These are phyloP conservation scores for Kluyveromyces sp. DNA, from an alignment of 1,139 yeast species.

Conservation along the genomic window DNA sequence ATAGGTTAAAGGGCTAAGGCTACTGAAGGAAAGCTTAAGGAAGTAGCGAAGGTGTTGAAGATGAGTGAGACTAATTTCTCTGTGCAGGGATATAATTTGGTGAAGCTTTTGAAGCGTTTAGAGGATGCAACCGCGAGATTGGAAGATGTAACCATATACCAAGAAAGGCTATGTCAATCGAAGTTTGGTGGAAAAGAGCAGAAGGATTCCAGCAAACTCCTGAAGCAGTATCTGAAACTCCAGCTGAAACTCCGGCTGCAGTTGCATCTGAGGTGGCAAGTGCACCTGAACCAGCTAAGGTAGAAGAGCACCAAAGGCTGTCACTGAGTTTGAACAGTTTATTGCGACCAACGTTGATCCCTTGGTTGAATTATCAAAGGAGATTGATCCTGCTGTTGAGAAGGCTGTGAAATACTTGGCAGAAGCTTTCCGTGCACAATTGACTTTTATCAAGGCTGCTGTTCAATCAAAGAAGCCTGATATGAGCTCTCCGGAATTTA, in stretches of 20 bases:
- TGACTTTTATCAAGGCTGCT: constrained; percentile 52
- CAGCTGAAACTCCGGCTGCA: not conserved
- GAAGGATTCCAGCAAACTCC: not conserved
- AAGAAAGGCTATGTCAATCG: constrained; percentile 44
- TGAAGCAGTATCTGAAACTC: not conserved
- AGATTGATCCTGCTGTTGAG: constrained; percentile 56
- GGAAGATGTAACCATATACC: constrained; percentile 80
- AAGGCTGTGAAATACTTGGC: constrained; percentile 51
- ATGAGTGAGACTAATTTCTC: constrained; percentile 36
- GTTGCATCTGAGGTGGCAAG: constrained; percentile 11
- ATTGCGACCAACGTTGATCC: constrained; percentile 50
- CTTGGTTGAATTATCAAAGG: constrained; percentile 48
- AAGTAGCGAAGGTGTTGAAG: not conserved
- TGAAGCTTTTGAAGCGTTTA: constrained; percentile 71
- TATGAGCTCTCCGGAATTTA: constrained; percentile 44
- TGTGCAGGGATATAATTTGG: constrained; percentile 73
- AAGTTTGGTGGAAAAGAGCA: constrained; percentile 14
- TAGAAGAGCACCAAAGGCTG: constrained; percentile 34
- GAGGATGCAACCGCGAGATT: constrained; percentile 92
- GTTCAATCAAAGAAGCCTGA: constrained; percentile 59
- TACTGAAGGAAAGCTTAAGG: not conserved
- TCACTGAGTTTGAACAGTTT: constrained; percentile 48
- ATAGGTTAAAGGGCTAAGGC: not conserved
- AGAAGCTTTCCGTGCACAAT: constrained; percentile 55
- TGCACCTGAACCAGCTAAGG: constrained; percentile 22